Evolutionary conservation across 1,139 yeast genomes (phyloP), one percentile per base, ranked within the genome.

Genomic region (Pichia kudriavzevii): DNA sequence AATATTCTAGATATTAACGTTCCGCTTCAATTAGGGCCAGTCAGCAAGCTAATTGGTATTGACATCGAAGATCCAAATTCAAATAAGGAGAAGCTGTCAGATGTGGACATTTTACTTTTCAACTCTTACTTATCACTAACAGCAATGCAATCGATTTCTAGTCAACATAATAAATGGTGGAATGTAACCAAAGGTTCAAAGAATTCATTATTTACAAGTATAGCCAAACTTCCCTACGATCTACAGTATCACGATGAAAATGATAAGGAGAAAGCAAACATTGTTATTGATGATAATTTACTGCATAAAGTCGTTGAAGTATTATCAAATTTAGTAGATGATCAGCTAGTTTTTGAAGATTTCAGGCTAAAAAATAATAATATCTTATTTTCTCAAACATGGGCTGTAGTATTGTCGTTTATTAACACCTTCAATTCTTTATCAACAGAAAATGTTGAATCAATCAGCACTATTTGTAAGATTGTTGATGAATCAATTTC

Each of bases 401-500:
- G 43, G 40, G 53, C 58, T 5, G 30, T 55, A 14, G 42, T 52
- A 6, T 34, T 37, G 16, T 46, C 59, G 0, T 20, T 38, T 5
- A 18, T 52, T 12, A 40, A 40, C 18, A 40, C 34, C 6, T 50
- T 44, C 18, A 41, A 49, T 9, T 16, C 26, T 4, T 28, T 30
- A 12, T 22, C 26, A 3, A 32, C 45, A 7, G 35, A 42, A 13
- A 46, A 41, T 2, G 12, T 18, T 6, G 39, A 43, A 17, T 22
- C 21, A 7, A 34, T 55, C 17, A 48, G 45, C 3, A 52, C 58
- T 28, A 48, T 77, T 11, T 80, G 85, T 79, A 62, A 62, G 12
- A 56, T 84, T 26, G 46, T 88, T 12, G 94, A 87, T 52, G 93
- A 87, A 53, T 64, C 82, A 1, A 67, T 84, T 19, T 64, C 85